Evolutionary conservation across 1,139 yeast species (phyloP), one percentile per base, ranked within the genome.

Genomic region (Debaryomycetaceae sp.): DNA sequence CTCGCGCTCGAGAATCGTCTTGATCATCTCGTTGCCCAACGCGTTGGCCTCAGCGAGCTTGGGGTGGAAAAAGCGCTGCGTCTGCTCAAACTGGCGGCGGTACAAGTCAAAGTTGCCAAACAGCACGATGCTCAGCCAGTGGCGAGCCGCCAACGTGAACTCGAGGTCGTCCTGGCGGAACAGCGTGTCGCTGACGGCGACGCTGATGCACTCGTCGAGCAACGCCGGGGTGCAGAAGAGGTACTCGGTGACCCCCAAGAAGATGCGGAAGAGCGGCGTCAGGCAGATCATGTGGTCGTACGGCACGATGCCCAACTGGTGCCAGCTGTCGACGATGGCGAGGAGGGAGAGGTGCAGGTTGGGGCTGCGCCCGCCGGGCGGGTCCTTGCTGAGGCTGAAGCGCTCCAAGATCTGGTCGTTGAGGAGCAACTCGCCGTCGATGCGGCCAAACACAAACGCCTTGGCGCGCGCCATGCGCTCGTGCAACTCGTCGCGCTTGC

Each of bases 241-340:
- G 51, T 86, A 89, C 51, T 91, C 97, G 0, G 95, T 78, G 14
- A 91, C 97, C 25, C 97, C 98, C 30, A 91, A 67, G 58, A 93
- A 86, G 27, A 91, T 86, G 50, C 98, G 71, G 53, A 89, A 91
- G 24, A 67, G 48, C 20, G 98, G 98, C 0, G 98, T 91, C 1
- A 96, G 86, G 52, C 98, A 91, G 41, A 91, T 89, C 61, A 89
- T 89, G 55, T 91, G 98, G 51, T 89, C 96, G 49, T 91, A 89
- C 2, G 98, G 98, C 14, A 83, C 79, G 27, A 91, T 86, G 1
- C 83, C 83, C 29, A 86, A 60, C 42, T 80, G 79, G 47, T 71
- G 73, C 98, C 98, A 91, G 49, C 94, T 82, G 56, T 91, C 98
- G 2, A 86, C 97, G 31, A 91, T 88, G 2, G 94, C 94, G 34